Conservation (phyloP, 352 stramenopile species). For the Pythium graminicola region DNA sequence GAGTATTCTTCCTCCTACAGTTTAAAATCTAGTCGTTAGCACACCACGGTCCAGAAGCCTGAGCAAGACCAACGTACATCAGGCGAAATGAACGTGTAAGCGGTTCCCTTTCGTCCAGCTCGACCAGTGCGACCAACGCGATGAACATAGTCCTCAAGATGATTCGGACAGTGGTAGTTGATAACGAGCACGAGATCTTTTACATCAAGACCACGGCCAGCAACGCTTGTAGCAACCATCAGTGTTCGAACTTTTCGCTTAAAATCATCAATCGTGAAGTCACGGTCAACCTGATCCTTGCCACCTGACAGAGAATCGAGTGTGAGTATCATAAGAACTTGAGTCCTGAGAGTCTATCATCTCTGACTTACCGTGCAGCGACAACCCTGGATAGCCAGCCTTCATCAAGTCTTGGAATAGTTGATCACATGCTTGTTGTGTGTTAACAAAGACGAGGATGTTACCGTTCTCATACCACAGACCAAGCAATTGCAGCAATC, state of each 20-base stretch:
- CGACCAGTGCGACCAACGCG: constrained; percentile 95
- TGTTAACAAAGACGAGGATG: constrained; percentile 99
- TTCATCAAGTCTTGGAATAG: constrained; percentile 97
- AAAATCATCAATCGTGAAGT: constrained; percentile 99
- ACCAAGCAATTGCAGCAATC: constrained; percentile 94
- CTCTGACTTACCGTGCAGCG: constrained; percentile 86
- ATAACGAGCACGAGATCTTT: constrained; percentile 97
- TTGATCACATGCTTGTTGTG: constrained; percentile 95
- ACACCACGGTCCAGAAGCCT: neutral
- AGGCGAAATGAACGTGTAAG: constrained; percentile 98
- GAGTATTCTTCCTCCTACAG: constrained; percentile 95
- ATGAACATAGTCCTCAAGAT: constrained; percentile 99
- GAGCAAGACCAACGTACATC: constrained; percentile 47
- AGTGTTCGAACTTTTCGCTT: constrained; percentile 92
- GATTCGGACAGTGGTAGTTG: constrained; percentile 99
- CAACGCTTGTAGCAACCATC: constrained; percentile 95
- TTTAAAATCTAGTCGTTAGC: constrained; percentile 1
- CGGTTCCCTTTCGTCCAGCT: constrained; percentile 94
- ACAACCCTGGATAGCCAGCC: constrained; percentile 93
- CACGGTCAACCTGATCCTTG: constrained; percentile 99
- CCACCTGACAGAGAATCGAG: constrained; percentile 57
- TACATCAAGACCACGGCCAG: constrained; percentile 97
- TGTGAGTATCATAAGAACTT: neutral
- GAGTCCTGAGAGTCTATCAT: constrained; percentile 1
- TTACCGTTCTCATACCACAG: constrained; percentile 97